Conservation (phyloP, 192 early-diverging fungal genomes). For the Coemansia sp. region DNA sequence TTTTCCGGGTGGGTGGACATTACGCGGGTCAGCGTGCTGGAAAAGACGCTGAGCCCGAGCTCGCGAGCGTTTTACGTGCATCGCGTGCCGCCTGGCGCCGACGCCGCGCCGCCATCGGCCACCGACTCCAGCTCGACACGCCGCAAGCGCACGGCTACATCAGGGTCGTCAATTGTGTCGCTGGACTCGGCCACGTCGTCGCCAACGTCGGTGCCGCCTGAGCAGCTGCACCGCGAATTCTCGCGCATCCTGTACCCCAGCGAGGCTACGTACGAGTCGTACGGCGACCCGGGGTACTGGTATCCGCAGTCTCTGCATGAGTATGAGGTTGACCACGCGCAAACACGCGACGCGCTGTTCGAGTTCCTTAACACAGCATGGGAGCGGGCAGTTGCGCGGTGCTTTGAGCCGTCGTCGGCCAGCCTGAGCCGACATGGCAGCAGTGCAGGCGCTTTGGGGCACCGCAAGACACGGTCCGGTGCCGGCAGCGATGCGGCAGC, state of each 20-base stretch:
- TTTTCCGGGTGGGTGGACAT: conserved; percentile 51
- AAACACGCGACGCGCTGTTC: conserved; percentile 40
- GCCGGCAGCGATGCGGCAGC: neutral
- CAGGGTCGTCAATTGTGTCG: conserved; percentile 43
- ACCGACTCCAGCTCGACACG: neutral
- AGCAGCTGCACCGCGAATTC: conserved; percentile 42
- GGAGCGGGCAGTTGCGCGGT: conserved; percentile 46
- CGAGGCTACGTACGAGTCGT: conserved; percentile 47
- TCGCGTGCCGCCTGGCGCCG: conserved; percentile 20
- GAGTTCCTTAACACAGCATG: conserved; percentile 51
- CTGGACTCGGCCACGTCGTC: conserved; percentile 29
- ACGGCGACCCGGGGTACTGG: conserved; percentile 52
- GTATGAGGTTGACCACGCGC: conserved; percentile 45
- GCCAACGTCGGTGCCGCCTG: conserved; percentile 10
- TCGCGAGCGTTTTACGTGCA: conserved; percentile 47
- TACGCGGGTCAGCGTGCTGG: conserved; percentile 39
- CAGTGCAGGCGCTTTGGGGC: conserved; percentile 19
- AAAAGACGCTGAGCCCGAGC: conserved; percentile 36
- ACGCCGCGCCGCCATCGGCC: conserved; percentile 7
- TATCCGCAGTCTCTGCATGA: conserved; percentile 53
- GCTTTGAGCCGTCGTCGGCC: conserved; percentile 25
- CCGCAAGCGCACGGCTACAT: conserved; percentile 23
- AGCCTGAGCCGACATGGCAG: conserved; percentile 42
- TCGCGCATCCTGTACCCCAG: conserved; percentile 43
- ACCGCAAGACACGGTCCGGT: conserved; percentile 19